These are phyloP conservation scores for Athelia sp. DNA, from an alignment of 1,284 basidiomycete species.

Conservation along the genomic window DNA sequence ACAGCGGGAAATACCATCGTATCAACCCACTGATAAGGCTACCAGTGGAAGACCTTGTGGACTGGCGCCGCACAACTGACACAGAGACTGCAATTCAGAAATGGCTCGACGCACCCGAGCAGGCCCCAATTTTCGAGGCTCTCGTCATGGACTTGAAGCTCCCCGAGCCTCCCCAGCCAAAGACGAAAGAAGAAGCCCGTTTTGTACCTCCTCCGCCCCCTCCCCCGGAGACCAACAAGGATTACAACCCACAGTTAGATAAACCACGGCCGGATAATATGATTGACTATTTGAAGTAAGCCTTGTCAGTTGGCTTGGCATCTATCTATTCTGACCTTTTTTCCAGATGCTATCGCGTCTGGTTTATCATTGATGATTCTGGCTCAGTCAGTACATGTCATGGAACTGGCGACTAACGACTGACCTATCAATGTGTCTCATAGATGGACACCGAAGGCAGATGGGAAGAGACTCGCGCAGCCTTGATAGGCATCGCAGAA, in stretches of 20 bases:
- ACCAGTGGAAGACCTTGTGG: neutral
- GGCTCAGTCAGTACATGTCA: constrained; percentile 15
- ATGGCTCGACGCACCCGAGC: neutral
- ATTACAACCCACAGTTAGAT: constrained; percentile 4
- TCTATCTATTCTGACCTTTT: neutral
- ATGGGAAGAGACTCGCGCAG: constrained; percentile 22
- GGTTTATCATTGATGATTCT: constrained; percentile 26
- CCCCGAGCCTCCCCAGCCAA: neutral
- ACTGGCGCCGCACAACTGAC: neutral
- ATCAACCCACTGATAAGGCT: neutral
- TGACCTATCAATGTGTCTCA: neutral
- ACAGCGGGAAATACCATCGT: neutral
- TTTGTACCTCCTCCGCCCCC: neutral
- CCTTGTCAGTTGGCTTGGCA: neutral
- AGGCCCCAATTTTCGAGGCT: neutral
- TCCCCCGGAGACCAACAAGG: constrained; percentile 1
- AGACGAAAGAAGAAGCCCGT: neutral
- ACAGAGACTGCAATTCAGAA: neutral
- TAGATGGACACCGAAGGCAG: constrained; percentile 13
- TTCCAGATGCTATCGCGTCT: constrained; percentile 12
- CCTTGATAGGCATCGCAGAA: constrained; percentile 22
- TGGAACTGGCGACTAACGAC: neutral
- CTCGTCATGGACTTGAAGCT: neutral
- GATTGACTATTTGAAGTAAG: constrained; percentile 1
- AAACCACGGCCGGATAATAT: constrained; percentile 2